These are phyloP conservation scores for Carex kokanica DNA, from an alignment of 176 grass and related monocot species.

Conservation along the genomic window DNA sequence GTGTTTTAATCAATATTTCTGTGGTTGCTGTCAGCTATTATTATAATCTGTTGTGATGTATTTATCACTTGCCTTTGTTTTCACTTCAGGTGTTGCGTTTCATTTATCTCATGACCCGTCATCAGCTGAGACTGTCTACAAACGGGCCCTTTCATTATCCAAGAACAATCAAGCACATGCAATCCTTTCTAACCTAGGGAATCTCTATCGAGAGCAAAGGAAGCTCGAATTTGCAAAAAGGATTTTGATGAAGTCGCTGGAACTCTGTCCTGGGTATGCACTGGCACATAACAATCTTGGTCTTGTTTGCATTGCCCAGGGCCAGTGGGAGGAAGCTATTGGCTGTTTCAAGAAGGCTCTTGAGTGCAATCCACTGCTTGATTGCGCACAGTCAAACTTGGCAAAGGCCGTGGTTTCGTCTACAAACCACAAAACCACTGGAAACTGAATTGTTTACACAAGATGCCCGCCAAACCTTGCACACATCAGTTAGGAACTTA, in stretches of 20 bases:
- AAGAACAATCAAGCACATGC: conserved; percentile 61
- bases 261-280: conserved; percentile 81
- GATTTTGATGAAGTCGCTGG: conserved; percentile 68
- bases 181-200: conserved; percentile 88
- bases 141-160: conserved; percentile 56
- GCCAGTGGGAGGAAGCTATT: conserved; percentile 62
- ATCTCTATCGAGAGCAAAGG: conserved; percentile 77
- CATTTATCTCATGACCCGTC: conserved; percentile 72
- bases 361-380: conserved; percentile 67
- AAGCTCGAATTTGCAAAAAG: conserved; percentile 75
- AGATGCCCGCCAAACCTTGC: neutral
- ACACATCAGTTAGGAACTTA: neutral
- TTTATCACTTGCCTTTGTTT: neutral
- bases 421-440: conserved; percentile 37
- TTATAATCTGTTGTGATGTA: conserved; percentile 8
- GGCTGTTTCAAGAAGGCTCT: conserved; percentile 80
- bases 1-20: neutral
- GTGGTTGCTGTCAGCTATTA: neutral
- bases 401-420: conserved; percentile 46
- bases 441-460: conserved; percentile 19
- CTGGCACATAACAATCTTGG: conserved; percentile 95
- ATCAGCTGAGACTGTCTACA: conserved; percentile 71
- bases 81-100: conserved; percentile 69
- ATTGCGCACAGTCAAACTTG: conserved; percentile 85
- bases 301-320: conserved; percentile 71